These are phyloP conservation scores for Skeletonema grethae DNA, from an alignment of 108 stramenopile genomes.

Conservation along the genomic window DNA sequence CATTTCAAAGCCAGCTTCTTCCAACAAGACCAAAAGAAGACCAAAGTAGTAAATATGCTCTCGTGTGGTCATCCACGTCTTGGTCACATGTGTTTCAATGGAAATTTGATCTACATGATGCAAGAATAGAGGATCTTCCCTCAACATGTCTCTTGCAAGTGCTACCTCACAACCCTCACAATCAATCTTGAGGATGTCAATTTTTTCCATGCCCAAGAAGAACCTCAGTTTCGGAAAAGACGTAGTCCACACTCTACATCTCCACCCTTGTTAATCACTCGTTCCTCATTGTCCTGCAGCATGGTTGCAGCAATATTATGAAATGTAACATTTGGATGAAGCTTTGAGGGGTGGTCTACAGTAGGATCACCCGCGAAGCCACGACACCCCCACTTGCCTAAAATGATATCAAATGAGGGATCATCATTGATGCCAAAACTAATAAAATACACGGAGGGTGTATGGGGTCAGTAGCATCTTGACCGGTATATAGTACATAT, in stretches of 20 bases:
- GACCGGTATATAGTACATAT: conserved; percentile 34
- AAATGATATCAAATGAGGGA: conserved; percentile 50
- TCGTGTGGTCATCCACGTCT: conserved; percentile 55
- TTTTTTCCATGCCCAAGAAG: neutral
- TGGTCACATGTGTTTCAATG: conserved; percentile 66
- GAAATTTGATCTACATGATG: conserved; percentile 61
- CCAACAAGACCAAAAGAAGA: conserved; percentile 55
- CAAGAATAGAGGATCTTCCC: conserved; percentile 63
- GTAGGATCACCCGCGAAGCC: conserved; percentile 74
- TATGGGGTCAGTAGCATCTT: conserved; percentile 3
- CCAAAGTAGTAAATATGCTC: conserved; percentile 72
- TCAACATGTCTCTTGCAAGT: conserved; percentile 60
- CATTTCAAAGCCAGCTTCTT: conserved; percentile 66
- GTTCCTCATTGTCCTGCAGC: conserved; percentile 61
- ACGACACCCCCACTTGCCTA: conserved; percentile 64
- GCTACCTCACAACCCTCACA: conserved; percentile 31
- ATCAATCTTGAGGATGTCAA: conserved; percentile 36
- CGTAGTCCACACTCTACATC: conserved; percentile 54
- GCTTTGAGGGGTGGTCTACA: conserved; percentile 56
- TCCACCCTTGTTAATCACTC: conserved; percentile 42
- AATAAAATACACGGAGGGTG: conserved; percentile 46
- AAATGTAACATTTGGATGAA: conserved; percentile 62
- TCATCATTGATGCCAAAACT: conserved; percentile 71
- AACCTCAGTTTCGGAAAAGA: conserved; percentile 49
- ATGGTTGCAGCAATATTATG: conserved; percentile 62